These are phyloP conservation scores for Pseudogymnoascus sp. DNA, from an alignment of 2,329 filamentous ascomycete species.

Conservation along the genomic window DNA sequence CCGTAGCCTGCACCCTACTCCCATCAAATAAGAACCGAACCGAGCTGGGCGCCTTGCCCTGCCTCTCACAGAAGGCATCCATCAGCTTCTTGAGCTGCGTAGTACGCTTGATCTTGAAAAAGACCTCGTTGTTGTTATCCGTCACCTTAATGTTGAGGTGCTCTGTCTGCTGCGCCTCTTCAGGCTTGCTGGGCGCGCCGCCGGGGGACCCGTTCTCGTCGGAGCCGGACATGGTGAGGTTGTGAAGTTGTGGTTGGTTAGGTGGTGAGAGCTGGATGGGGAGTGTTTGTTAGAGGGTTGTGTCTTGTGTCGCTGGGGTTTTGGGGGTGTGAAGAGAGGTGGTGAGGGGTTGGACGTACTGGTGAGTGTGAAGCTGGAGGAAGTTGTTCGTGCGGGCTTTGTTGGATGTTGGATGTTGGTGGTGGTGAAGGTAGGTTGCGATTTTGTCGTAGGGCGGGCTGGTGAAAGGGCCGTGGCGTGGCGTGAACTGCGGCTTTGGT, in stretches of 20 bases:
- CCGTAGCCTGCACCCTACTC: slow-evolving; percentile 77
- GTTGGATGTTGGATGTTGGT: background rate
- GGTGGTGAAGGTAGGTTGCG: background rate
- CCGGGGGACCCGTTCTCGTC: slow-evolving; percentile 41
- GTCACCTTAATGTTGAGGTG: slow-evolving; percentile 99
- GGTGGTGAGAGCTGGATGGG: background rate
- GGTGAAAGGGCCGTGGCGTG: background rate
- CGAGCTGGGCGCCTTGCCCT: slow-evolving; percentile 75
- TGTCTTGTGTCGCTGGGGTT: background rate
- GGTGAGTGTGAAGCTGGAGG: background rate
- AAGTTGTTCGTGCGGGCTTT: background rate
- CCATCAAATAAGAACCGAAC: slow-evolving; percentile 96
- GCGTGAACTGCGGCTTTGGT: slow-evolving; percentile 1
- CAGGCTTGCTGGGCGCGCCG: slow-evolving; percentile 26
- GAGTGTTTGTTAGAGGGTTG: background rate
- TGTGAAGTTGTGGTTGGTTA: background rate
- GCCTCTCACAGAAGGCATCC: slow-evolving; percentile 93
- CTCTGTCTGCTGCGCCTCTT: slow-evolving; percentile 43
- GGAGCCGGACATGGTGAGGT: slow-evolving; percentile 23
- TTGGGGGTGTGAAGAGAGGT: background rate
- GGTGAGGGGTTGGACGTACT: background rate
- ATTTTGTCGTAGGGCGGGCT: background rate
- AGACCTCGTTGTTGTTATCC: slow-evolving; percentile 98
- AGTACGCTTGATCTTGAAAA: slow-evolving; percentile 98
- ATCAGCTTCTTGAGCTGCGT: slow-evolving; percentile 97